phyloP scores from a whole-genome alignment of 768 basidiomycete species.

The Strobilomyces dryophilus region DNA sequence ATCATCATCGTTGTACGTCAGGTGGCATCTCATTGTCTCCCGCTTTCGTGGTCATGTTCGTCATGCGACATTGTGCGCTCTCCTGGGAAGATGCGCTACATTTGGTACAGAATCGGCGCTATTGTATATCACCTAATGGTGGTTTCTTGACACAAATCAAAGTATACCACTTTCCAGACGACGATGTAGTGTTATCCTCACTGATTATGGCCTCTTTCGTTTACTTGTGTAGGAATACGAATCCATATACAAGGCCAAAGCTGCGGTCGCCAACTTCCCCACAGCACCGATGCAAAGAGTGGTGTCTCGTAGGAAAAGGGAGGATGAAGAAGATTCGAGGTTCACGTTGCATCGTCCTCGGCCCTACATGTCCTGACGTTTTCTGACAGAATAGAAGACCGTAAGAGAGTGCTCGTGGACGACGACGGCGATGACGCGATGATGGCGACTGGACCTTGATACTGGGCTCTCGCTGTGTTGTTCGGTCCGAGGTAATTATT shows the following conservation, averaged over 20 bases:
- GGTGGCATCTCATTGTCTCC: constrained; percentile 88
- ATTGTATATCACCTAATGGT: constrained; percentile 90
- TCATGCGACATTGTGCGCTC: constrained; percentile 79
- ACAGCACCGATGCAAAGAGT: constrained; percentile 36
- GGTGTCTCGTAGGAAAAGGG: constrained; percentile 61
- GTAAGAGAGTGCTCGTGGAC: constrained; percentile 40
- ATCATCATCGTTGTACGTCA: constrained; percentile 24
- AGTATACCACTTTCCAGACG: constrained; percentile 36
- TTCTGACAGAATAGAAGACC: constrained; percentile 36
- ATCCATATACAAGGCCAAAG: constrained; percentile 80
- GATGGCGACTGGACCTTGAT: constrained; percentile 31
- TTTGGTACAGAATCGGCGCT: constrained; percentile 84
- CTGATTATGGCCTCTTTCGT: constrained; percentile 2
- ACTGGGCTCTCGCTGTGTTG: neutral
- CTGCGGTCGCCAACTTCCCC: constrained; percentile 62
- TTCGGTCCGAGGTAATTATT: constrained; percentile 16
- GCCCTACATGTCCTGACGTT: neutral
- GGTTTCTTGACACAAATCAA: constrained; percentile 93
- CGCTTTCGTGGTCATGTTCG: constrained; percentile 89
- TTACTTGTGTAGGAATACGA: constrained; percentile 70
- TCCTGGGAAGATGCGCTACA: constrained; percentile 89
- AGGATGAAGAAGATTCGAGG: constrained; percentile 62
- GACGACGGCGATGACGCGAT: constrained; percentile 32
- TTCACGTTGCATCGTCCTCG: constrained; percentile 9
- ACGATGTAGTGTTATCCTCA: neutral